A percentile compares a stretch with the other conserved stretches of the same genome.
Evolutionary conservation across 805 yeast species (phyloP).

Genomic region (Clavispora vitiphila): DNA sequence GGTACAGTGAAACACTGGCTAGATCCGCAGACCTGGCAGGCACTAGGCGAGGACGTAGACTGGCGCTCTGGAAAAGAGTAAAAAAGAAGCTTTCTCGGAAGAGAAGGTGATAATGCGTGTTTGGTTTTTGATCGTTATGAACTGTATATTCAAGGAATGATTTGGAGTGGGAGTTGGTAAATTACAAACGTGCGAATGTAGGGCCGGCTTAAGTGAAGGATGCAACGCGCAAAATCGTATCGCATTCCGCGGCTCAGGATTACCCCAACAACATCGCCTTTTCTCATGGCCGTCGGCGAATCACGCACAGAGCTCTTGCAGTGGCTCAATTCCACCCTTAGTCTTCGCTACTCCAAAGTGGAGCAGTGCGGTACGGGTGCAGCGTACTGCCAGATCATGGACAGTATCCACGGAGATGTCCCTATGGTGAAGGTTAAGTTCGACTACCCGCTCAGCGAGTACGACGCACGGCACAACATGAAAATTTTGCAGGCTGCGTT

Average conservation of each 20-base stretch:
- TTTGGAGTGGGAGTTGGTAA: too few relatives aligned
- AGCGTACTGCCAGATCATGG: constrained; percentile 87
- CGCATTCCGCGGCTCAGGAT: neutral
- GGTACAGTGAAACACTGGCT: too few relatives aligned
- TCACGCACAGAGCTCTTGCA: constrained; percentile 77
- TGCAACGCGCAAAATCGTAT: neutral
- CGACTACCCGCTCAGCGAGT: constrained; percentile 57
- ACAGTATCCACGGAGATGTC: constrained; percentile 75
- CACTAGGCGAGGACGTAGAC: neutral
- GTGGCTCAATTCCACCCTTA: constrained; percentile 77
- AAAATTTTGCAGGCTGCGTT: constrained; percentile 84
- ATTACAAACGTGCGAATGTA: too few relatives aligned
- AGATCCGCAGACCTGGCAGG: too few relatives aligned
- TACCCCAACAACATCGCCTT: neutral
- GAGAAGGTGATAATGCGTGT: too few relatives aligned
- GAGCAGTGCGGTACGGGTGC: constrained; percentile 97
- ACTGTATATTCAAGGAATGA: too few relatives aligned
- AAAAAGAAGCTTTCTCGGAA: neutral
- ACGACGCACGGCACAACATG: constrained; percentile 74
- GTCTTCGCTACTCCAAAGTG: constrained; percentile 63
- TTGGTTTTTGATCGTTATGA: too few relatives aligned
- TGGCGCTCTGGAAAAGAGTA: neutral
- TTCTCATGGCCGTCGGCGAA: constrained; percentile 44
- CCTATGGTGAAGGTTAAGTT: constrained; percentile 78
- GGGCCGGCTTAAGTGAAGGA: neutral